Evolutionary conservation across 2,329 filamentous ascomycete genomes (phyloP).

Genomic region (Aspergillus cejpii): DNA sequence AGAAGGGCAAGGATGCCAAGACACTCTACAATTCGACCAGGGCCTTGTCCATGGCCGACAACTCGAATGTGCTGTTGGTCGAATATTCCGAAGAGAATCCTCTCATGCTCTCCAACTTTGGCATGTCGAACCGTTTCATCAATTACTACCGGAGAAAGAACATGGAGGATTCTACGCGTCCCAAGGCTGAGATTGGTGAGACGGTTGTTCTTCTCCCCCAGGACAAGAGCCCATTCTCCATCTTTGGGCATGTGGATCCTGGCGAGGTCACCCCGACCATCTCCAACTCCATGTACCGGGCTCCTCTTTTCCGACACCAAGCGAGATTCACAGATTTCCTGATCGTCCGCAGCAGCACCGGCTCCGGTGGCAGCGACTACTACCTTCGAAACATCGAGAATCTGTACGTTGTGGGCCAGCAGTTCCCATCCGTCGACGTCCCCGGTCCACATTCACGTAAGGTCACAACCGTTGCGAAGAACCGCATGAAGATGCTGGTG

Average conservation of each 20-base stretch:
- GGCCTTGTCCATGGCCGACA: constrained; percentile 80
- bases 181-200: constrained; percentile 80
- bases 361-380: constrained; percentile 68
- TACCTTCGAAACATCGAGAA: constrained; percentile 86
- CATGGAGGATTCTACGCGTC: constrained; percentile 65
- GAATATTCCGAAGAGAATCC: constrained; percentile 96
- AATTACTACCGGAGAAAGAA: constrained; percentile 93
- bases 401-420: constrained; percentile 83
- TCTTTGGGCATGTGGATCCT: constrained; percentile 87
- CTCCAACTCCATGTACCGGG: constrained; percentile 91
- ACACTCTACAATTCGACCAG: constrained; percentile 73
- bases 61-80: constrained; percentile 77
- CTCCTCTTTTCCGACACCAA: constrained; percentile 84
- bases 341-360: constrained; percentile 73
- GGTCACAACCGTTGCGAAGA: constrained; percentile 95
- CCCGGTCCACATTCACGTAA: constrained; percentile 90
- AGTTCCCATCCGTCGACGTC: constrained; percentile 85
- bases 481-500: constrained; percentile 90
- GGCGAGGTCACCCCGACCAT: constrained; percentile 86
- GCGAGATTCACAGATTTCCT: constrained; percentile 77
- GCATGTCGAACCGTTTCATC: constrained; percentile 92
- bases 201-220: constrained; percentile 81
- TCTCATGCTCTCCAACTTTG: constrained; percentile 87
- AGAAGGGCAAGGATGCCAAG: constrained; percentile 70
- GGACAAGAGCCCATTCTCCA: constrained; percentile 90